These are phyloP conservation scores for Sonneratia caseolaris DNA, from an alignment of 345 rosid species.

Conservation along the genomic window DNA sequence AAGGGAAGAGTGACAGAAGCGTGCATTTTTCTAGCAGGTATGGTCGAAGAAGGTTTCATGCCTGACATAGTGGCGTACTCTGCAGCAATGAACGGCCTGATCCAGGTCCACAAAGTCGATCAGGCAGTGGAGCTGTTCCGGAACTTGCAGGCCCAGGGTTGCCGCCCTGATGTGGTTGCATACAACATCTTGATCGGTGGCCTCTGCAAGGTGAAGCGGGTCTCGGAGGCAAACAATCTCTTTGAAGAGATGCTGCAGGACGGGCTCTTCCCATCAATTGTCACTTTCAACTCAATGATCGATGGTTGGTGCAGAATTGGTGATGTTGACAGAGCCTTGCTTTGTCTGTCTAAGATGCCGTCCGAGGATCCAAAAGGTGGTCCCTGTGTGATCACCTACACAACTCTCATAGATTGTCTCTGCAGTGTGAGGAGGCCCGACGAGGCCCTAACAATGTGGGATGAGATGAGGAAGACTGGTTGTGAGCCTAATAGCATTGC, in stretches of 20 bases:
- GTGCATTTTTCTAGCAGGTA: conserved; percentile 45
- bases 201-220: conserved; percentile 51
- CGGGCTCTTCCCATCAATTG: conserved; percentile 64
- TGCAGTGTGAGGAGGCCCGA: conserved; percentile 56
- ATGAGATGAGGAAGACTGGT: conserved; percentile 48
- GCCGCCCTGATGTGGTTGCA: conserved; percentile 71
- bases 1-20: conserved; percentile 49
- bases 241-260: conserved; percentile 52
- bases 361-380: conserved; percentile 25
- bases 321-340: conserved; percentile 40
- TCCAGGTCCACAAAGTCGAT: conserved; percentile 45
- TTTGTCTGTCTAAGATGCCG: conserved; percentile 43
- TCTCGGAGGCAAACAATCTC: conserved; percentile 47
- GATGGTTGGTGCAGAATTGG: conserved; percentile 81
- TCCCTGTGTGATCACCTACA: conserved; percentile 66
- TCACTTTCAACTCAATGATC: conserved; percentile 63
- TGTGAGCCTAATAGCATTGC: conserved; percentile 43
- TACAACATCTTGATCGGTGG: conserved; percentile 68
- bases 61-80: conserved; percentile 71
- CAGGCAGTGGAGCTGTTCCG: conserved; percentile 56
- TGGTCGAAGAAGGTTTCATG: conserved; percentile 65
- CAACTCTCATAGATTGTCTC: conserved; percentile 63
- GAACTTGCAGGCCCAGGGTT: conserved; percentile 41
- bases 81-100: conserved; percentile 59
- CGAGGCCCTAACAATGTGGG: conserved; percentile 67